A percentile compares a stretch with the other conserved stretches of the same genome.
phyloP scores from a whole-genome alignment of 129 eudicot genomes.

The carrot (Daucus carota) region DH1_v3.0 NC_030382.2:39744001-39744500 shows the following conservation, averaged over 20 bases:
- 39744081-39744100: constrained; percentile 77
- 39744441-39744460: too few relatives aligned
- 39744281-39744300: not conserved
- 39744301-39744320: not conserved
- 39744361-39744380: not conserved
- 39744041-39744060: constrained; percentile 99
- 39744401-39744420: not conserved
- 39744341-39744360: not conserved
- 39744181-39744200: not conserved
- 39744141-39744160: not conserved
- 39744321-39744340: not conserved
- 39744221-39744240: not conserved
- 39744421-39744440: too few relatives aligned
- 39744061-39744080: constrained; percentile 93
- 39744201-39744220: not conserved
- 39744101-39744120: constrained; percentile 15
- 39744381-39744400: not conserved
- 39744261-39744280: not conserved
- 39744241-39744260: not conserved
- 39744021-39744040: constrained; percentile 39
- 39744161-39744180: not conserved
- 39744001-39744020: not conserved
- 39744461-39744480: too few relatives aligned
- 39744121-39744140: not conserved
- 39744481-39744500: too few relatives aligned